Base-by-base conservation (phyloP, 257 asterid species). In the Verbena officinalis region DNA sequence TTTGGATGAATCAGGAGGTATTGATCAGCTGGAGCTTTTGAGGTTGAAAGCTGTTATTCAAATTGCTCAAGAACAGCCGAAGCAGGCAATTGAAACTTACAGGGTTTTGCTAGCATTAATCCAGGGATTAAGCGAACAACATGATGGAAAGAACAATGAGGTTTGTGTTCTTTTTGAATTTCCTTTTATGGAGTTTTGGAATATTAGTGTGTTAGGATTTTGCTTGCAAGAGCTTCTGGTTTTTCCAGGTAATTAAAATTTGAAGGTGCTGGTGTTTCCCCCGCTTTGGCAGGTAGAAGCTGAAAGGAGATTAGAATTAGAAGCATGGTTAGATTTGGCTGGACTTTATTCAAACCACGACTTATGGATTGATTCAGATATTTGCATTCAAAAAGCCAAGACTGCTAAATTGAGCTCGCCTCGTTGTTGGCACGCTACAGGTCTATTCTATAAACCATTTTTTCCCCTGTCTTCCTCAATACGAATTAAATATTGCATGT, bases 311-410 rank as follows among this genome's bases (percentile, higher is more conserved):
- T 73, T 91, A 73, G 95, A 83, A 67, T 59, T 68, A 22, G 96
- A 89, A 80, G 82, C 92, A 42, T 91, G 98, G 98, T 69, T 86
- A 36, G 98, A 91, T 81, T 84, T 91, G 75, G 95, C 98, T 20
- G 81, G 80, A 49, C 83, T 91, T 44, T 91, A 91, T 31, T 67
- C 87, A 20, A 80, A 74, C 58, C 82, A 81, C 3, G 81, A 87
- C 75, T 68, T 87, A 40, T 86, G 86, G 90, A 68, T 64, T 13
- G 96, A 91, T 57, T 81, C 96, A 10, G 77, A 80, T 36, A 72
- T 81, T 39, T 89, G 98, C 67, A 64, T 89, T 40, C 64, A 75
- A 61, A 86, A 81, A 63, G 92, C 95, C 20, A 77, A 77, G 71
- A 66, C 82, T 6, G 64, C 72, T 13, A 60, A 65, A 1, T 63